Base-by-base conservation (phyloP, 495 filamentous ascomycete species). In the Penicillium cinerascens region DNA sequence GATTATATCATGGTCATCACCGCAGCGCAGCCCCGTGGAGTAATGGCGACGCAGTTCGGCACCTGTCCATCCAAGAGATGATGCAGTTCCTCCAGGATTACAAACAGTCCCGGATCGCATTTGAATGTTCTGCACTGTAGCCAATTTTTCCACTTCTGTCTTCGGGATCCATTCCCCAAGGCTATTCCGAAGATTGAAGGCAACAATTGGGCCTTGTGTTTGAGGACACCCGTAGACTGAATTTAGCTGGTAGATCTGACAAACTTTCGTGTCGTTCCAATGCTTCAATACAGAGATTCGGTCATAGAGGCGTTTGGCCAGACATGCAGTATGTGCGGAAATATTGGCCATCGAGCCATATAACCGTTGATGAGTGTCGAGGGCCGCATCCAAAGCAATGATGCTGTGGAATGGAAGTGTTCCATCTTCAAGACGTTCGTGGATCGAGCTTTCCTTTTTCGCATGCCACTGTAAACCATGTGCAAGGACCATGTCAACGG, bases 391-490 rank as follows among this genome's bases (percentile, higher is more conserved):
- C 11, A 96, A 67, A 1, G 91, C 92, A 36, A 95, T 72, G 45
- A 96, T 96, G 58, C 68, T 95, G 63, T 97, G 92, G 48, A 95
- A 84, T 10, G 92, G 88, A 17, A 93, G 68, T 1, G 92, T 96
- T 6, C 92, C 92, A 70, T 97, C 91, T 64, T 97, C 92, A 6
- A 97, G 76, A 20, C 77, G 77, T 25, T 89, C 87, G 63, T 96
- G 90, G 0, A 92, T 74, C n/a, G 78, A 79, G 6, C 83, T 76
- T 20, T 74, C 71, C 61, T 92, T 93, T 45, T 81, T 78, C 1
- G 82, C 84, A 74, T 92, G 86, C 85, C 87, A 95, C 49, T 68
- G 58, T 20, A 39, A 47, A 9, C 57, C 65, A 6, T 48, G 25
- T 3, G 69, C 69, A 18, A 72, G 35, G 10, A 87, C 82, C 80